These are phyloP conservation scores for Curvularia sp. DNA, from an alignment of 2,329 filamentous ascomycete genomes.

Conservation along the genomic window DNA sequence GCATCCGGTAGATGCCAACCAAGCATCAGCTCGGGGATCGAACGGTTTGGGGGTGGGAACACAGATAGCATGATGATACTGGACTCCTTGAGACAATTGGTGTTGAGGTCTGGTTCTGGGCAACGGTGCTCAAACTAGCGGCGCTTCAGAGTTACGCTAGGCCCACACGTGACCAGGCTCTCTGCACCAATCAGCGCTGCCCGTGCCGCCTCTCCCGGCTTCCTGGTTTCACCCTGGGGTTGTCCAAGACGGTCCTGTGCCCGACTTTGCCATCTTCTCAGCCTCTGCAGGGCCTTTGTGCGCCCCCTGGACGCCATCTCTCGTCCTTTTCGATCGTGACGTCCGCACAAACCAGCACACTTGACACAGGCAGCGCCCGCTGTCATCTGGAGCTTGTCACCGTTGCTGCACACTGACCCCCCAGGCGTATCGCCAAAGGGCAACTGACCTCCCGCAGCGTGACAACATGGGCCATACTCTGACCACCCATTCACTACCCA, in stretches of 20 bases:
- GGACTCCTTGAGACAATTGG: conserved; percentile 50
- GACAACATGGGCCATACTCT: conserved; percentile 11
- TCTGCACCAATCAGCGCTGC: conserved; percentile 24
- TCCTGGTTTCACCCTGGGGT: conserved; percentile 26
- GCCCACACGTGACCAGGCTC: conserved; percentile 14
- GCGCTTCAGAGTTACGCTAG: conserved; percentile 30
- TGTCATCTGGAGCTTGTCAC: conserved; percentile 10
- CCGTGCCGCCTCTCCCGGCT: conserved; percentile 20
- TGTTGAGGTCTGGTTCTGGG: conserved; percentile 39
- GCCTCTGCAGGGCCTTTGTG: conserved; percentile 15
- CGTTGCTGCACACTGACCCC: not conserved
- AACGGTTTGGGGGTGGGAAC: conserved; percentile 18
- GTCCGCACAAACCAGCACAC: conserved; percentile 8
- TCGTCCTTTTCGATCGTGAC: not conserved
- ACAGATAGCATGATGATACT: conserved; percentile 35
- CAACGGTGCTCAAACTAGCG: conserved; percentile 37
- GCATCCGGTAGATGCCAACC: conserved; percentile 34
- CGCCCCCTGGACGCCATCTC: not conserved
- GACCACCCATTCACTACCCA: conserved; percentile 7
- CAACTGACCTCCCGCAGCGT: not conserved
- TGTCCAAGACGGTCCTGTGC: conserved; percentile 15
- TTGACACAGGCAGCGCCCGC: conserved; percentile 19
- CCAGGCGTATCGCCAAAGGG: conserved; percentile 14
- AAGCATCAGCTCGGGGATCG: conserved; percentile 28
- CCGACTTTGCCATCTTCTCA: conserved; percentile 17